Conservation (phyloP, 2,329 filamentous ascomycete species). For the Ambrosiella xylebori region DNA sequence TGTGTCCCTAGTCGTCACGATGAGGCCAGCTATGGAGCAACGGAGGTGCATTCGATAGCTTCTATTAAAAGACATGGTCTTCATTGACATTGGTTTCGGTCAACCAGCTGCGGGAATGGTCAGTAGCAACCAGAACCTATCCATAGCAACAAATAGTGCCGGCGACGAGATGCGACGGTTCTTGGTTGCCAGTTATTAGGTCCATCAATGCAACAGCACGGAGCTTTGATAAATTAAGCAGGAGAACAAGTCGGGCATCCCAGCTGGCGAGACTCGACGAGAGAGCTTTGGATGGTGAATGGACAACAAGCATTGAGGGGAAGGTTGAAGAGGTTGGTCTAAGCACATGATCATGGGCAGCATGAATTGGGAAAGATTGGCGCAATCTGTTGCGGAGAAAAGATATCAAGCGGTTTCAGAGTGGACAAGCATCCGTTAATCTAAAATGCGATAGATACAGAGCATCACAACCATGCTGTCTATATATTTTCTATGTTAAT, state of each 20-base stretch:
- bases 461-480: not conserved
- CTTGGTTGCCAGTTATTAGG: not conserved
- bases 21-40: not conserved
- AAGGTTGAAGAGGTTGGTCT: not conserved
- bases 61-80: not conserved
- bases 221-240: not conserved
- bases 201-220: conserved; percentile 5
- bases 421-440: not conserved
- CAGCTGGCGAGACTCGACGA: not conserved
- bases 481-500: not conserved
- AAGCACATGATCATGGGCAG: not conserved
- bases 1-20: not conserved
- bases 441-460: not conserved
- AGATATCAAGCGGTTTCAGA: conserved; percentile 5
- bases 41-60: not conserved
- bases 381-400: not conserved
- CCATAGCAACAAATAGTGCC: not conserved
- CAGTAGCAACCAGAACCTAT: not conserved
- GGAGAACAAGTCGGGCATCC: not conserved
- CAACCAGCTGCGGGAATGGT: not conserved
- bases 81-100: not conserved
- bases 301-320: not conserved
- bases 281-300: not conserved
- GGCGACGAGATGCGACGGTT: conserved; percentile 2
- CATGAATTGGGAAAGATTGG: conserved; percentile 9